Evolutionary conservation across 768 basidiomycete genomes (phyloP).

Genomic region (Lactarius indigo): DNA sequence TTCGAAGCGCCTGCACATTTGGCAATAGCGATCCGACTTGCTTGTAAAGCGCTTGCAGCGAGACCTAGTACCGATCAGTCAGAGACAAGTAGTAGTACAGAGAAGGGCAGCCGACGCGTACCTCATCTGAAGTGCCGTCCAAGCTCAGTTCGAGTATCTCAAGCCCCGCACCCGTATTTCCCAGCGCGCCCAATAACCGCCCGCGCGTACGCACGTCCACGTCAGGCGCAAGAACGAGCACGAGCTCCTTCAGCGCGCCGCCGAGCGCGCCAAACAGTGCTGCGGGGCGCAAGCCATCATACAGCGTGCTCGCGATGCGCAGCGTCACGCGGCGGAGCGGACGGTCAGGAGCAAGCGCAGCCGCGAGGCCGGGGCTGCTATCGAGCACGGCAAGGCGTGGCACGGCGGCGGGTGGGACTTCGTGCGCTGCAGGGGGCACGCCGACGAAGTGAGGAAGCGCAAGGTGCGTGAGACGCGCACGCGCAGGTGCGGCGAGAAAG

Average conservation of each 20-base stretch:
- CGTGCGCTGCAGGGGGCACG: conserved; percentile 8
- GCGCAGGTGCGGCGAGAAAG: conserved; percentile 29
- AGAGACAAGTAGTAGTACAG: no score
- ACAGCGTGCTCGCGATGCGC: conserved; percentile 32
- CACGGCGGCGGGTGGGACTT: conserved; percentile 17
- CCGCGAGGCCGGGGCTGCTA: conserved; percentile 29
- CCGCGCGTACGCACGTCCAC: conserved; percentile 35
- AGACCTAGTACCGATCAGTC: not conserved
- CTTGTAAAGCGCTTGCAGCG: conserved; percentile 31
- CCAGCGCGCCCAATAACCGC: conserved; percentile 32
- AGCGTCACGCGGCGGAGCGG: conserved; percentile 28
- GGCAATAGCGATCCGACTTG: conserved; percentile 30
- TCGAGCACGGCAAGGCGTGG: conserved; percentile 27
- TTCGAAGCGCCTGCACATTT: conserved; percentile 30
- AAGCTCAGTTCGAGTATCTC: conserved; percentile 30
- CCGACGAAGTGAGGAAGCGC: conserved; percentile 18
- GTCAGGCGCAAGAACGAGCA: conserved; percentile 23
- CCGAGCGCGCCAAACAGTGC: conserved; percentile 31
- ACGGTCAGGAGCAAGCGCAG: conserved; percentile 30
- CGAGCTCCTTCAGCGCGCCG: conserved; percentile 19
- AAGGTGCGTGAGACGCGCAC: conserved; percentile 24
- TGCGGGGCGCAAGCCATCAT: conserved; percentile 35
- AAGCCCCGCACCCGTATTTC: conserved; percentile 29
- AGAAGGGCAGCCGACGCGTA: conserved; percentile 6
- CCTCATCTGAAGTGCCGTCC: conserved; percentile 32